Base-by-base conservation (phyloP, 345 rosid species). In the Linum lewisii region DNA sequence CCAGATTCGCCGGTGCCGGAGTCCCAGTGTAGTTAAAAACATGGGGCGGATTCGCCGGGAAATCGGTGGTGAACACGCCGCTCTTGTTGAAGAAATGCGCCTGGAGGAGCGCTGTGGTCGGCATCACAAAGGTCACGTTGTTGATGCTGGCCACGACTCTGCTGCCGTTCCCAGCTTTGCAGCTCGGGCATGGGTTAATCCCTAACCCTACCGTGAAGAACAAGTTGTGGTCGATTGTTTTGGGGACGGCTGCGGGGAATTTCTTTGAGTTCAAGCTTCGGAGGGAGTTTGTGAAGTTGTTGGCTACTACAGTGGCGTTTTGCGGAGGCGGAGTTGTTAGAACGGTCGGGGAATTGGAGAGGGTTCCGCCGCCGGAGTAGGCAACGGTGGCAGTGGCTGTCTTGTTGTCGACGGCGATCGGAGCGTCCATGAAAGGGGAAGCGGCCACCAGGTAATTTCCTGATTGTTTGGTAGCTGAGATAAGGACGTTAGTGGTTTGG, bases 361-460 rank as follows among this genome's bases (percentile, higher is more conserved):
- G 83, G 6, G 99, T 82, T 29, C 4, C 7, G 1, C 34, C 34
- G 61, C 95, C 94, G 0, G 94, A 74, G 57, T 93, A 93, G 87
- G 97, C 24, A 93, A 60, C 0, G 34, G 84, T 83, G 58, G 97
- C 97, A 0, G 85, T 85, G 16, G 99, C 99, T 0, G 99, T 93
- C 24, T 62, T 13, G 53, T 93, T 93, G 64, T 93, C 99, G 0
- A 93, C 95, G 0, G 87, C 80, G 3, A 93, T 66, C 0, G 94
- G 97, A 5, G 99, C 68, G 69, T 93, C 99, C 97, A 89, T 85
- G 76, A 91, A 91, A 1, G 98, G 88, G 7, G 98, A 84, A 53
- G 86, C 92, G 1, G 88, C 77, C 2, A 91, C 79, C 51, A 86
- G 67, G 75, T 81, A 88, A 63, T 79, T 82, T 4, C 98, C 96